Evolutionary conservation across 176 grass and related monocot species (phyloP), one percentile per base, ranked within the genome.

Genomic region (Carex myosuroides): DNA sequence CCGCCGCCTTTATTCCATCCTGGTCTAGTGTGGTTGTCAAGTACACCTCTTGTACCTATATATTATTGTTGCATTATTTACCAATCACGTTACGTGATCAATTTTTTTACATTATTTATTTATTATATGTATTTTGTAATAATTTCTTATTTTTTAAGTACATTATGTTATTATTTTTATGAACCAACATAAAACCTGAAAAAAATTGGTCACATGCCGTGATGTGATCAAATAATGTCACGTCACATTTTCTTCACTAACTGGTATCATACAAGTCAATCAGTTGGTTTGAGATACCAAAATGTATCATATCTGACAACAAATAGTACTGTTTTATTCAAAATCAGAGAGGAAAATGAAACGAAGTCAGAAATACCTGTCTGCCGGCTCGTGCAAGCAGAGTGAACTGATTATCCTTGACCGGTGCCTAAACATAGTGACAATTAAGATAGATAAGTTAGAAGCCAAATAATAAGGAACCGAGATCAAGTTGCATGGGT

Each of bases 311-410:
- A 3, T 16, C 21, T 76, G 44, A 54, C 42, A 75, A 46, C 5
- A 3, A 53, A 76, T 24, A 3, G n/a, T 44, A 16, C 54, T 42
- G 50, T 32, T 5, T 13, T 72, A 74, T 20, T 42, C 21, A 26
- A 54, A 80, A 77, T 29, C 37, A 8, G 82, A 81, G 52, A 69
- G 20, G 52, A 84, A 64, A 74, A 24, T 33, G 53, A 39, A 64
- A 84, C 46, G 2, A 64, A 84, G 41, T 64, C 77, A 82, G 48
- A 73, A 86, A 20, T 82, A 95, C 96, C 96, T 98, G 93, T 86
- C 96, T 90, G 53, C 93, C 96, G 79, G 96, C 96, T 93, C 96
- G 91, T 83, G 96, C 96, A 85, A 98, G 96, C 60, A 98, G 89
- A 57, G 92, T 98, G 85, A 92, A 93, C 84, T 93, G 88, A 79